These are phyloP conservation scores for Fusarium xyrophilum DNA, from an alignment of 2,329 filamentous ascomycete species.

Conservation along the genomic window DNA sequence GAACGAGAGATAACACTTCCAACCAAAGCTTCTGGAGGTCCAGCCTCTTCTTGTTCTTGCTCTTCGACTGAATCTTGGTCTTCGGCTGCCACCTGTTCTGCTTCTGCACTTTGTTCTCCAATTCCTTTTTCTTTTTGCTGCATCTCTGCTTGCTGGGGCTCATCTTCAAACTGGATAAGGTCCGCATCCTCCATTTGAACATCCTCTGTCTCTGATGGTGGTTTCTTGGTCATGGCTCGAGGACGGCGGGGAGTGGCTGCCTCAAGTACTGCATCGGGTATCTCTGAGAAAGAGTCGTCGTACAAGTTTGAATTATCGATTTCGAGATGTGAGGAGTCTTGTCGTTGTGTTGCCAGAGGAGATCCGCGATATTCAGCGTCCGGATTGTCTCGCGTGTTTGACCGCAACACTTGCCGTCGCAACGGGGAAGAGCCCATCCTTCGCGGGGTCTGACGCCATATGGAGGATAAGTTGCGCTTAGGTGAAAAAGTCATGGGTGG, in stretches of 20 bases:
- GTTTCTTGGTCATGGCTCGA: not conserved
- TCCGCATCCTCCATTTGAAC: constrained; percentile 22
- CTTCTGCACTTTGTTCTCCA: not conserved
- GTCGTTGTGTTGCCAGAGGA: constrained; percentile 6
- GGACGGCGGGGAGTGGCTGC: constrained; percentile 55
- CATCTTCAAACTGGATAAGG: constrained; percentile 2
- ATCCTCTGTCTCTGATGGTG: constrained; percentile 13
- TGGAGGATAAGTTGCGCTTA: constrained; percentile 38
- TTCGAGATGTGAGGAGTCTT: constrained; percentile 18
- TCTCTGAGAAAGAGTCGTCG: constrained; percentile 65
- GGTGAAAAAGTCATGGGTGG: constrained; percentile 32
- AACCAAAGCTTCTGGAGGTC: constrained; percentile 37
- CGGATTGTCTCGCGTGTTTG: constrained; percentile 37
- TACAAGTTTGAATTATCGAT: constrained; percentile 49
- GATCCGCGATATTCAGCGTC: constrained; percentile 18
- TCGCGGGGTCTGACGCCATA: constrained; percentile 48
- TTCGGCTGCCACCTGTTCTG: constrained; percentile 15
- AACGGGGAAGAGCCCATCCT: constrained; percentile 42
- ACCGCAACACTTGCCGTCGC: constrained; percentile 46
- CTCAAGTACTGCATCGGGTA: constrained; percentile 58
- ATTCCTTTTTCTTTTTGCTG: constrained; percentile 4
- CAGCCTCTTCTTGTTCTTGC: constrained; percentile 16
- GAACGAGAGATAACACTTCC: constrained; percentile 47
- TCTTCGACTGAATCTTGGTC: constrained; percentile 18
- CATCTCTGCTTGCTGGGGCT: not conserved